Conservation (phyloP, 2,329 filamentous ascomycete genomes). For the Trichophyton benhamiae region DNA sequence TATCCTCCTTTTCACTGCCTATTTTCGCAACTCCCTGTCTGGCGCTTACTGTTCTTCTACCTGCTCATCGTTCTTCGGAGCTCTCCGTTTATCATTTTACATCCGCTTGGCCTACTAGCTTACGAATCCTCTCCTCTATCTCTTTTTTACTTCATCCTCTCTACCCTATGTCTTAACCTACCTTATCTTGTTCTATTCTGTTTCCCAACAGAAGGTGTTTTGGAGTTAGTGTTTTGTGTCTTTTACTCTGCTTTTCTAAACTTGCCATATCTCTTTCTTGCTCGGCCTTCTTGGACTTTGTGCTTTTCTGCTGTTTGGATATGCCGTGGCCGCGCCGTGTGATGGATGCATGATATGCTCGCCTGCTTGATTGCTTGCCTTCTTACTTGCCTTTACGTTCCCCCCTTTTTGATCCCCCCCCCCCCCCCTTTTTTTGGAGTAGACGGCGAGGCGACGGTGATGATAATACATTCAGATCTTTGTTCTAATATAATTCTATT, state of each 20-base stretch:
- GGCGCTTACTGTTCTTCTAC: neutral
- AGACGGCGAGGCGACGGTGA: neutral
- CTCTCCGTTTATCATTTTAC: neutral
- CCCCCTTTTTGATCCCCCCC: neutral
- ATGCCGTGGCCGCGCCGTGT: neutral
- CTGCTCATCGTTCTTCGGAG: neutral
- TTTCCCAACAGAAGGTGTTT: neutral
- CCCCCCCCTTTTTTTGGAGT: neutral
- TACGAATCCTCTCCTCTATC: neutral
- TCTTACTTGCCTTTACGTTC: neutral
- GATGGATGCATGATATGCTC: neutral
- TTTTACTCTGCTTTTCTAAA: neutral
- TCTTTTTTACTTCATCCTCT: neutral
- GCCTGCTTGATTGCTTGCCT: too few species aligned
- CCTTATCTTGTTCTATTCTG: neutral
- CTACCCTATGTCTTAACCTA: neutral
- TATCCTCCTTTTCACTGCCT: neutral
- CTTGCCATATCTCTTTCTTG: neutral
- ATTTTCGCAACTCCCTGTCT: neutral
- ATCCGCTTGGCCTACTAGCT: neutral
- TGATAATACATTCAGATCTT: neutral
- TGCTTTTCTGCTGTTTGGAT: neutral
- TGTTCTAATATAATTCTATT: slow-evolving; percentile 3
- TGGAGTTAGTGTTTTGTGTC: neutral
- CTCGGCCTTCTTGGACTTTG: neutral